Evolutionary conservation across 2,329 filamentous ascomycete genomes (phyloP), one percentile per base, ranked within the genome.

Genomic region (Aspergillus proliferans): DNA sequence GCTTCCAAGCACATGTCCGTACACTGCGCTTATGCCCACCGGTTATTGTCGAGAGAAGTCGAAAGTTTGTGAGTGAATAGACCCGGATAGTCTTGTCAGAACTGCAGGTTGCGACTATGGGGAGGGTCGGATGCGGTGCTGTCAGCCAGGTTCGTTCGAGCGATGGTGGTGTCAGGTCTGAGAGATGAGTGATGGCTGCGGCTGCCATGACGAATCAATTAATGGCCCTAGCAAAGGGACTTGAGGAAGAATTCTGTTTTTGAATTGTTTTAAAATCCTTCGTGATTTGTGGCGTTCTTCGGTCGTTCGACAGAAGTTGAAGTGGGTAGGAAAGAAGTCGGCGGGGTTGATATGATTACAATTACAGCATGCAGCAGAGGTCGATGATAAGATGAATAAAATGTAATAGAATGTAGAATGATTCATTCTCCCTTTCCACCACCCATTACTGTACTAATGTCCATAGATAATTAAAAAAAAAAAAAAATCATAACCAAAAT

Each of bases 21-120:
- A 98, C 84, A 59, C 87, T 93, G 49, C 93, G 87, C 59, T 89
- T 88, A 72, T 98, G 93, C 6, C 92, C 93, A 52, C 90, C 91
- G 6, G 85, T 84, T 47, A 97, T 84, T 18, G 80, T 81, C 62
- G 85, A 89, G 64, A 95, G 85, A 45, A 88, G 80, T 12, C 83
- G 83, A 65, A 94, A 88, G 48, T 86, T 87, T 33, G 81, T 81
- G 45, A 97, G 83, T 45, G 88, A 95, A 77, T 94, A 96, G 61
- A 98, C 80, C 53, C 89, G 91, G 49, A 93, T 88, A 34, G 85
- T 85, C 65, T 93, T 95, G 67, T 87, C 84, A 50, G 87, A 84
- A 71, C 91, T 89, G 52, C 89, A 85, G 15, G 92, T 96, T 49
- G 92, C 93, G 60, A 96, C 77, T 52, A 97, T 81, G 3, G 93